Evolutionary conservation across 257 asterid species (phyloP).

Genomic region (Linderniella brevidens): DNA sequence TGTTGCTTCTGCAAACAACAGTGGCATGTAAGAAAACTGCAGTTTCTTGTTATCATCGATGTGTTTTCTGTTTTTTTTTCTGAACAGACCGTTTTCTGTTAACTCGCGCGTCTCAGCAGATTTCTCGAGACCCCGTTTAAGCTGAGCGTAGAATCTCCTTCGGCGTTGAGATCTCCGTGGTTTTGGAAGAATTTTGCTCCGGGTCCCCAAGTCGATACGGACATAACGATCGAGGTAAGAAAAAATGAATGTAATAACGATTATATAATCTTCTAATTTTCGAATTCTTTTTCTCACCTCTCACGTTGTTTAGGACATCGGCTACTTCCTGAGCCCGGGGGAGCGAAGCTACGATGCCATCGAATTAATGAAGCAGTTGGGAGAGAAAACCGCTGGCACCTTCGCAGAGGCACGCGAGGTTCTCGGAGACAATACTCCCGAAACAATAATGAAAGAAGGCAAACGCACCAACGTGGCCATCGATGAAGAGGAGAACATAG

Average conservation of each 20-base stretch:
- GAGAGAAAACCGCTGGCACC: slow-evolving; percentile 84
- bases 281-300: not conserved
- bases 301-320: slow-evolving; percentile 45
- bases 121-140: slow-evolving; percentile 65
- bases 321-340: slow-evolving; percentile 62
- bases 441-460: slow-evolving; percentile 34
- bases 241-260: not conserved
- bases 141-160: slow-evolving; percentile 84
- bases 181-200: slow-evolving; percentile 50
- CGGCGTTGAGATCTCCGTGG: slow-evolving; percentile 98
- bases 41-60: not conserved
- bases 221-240: slow-evolving; percentile 64
- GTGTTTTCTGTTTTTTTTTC: not conserved
- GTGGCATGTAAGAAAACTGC: slow-evolving; percentile 45
- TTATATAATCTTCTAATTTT: not conserved
- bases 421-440: slow-evolving; percentile 86
- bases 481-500: too few species aligned
- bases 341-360: slow-evolving; percentile 73
- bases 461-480: too few species aligned
- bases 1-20: slow-evolving; percentile 27
- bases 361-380: slow-evolving; percentile 84
- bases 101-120: slow-evolving; percentile 15
- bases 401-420: slow-evolving; percentile 86
- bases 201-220: slow-evolving; percentile 70
- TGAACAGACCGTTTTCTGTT: not conserved